Base-by-base conservation (phyloP, 441 rosid genomes). In the Hura crepitans region DNA sequence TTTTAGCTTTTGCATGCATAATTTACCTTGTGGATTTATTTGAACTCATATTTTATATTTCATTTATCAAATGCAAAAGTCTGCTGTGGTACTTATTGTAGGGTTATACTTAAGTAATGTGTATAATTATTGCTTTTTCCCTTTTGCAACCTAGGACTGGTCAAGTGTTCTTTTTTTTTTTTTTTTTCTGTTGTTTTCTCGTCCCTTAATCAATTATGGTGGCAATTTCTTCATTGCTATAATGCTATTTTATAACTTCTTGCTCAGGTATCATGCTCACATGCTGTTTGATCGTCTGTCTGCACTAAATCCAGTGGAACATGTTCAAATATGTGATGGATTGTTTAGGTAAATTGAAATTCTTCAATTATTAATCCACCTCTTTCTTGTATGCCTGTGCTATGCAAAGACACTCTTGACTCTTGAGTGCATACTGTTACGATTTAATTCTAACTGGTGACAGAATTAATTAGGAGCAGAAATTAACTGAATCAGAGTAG, bases 251-350 rank as follows among this genome's bases (percentile, higher is more conserved):
- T 15, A 49, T 69, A 33, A 66, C 6, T 56, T 18, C 73, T 67
- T 72, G 75, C 42, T 74, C 90, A 96, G 98, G 99, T 81, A 76
- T 80, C 98, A 96, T 81, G 98, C 98, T 71, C 84, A 84, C 72
- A 74, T 87, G 66, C 73, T 93, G 67, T 92, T 93, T 72, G 87
- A 88, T 74, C 96, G 97, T 28, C 90, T 96, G 72, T 84, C 96
- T 66, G 82, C 86, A 9, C 90, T 96, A 77, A 90, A 93, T 84
- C 92, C 98, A 1, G 99, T 90, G 85, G 97, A 93, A 37, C 98
- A 96, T 80, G 72, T 72, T 79, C 91, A 85, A 81, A 91, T 96
- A 68, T 93, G 97, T 77, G 74, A 74, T 74, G 89, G 89, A 62
- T 82, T 96, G 80, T 83, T 93, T 72, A 87, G 97, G 99, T 96